Percentiles rank a stretch among this genome's conserved stretches.
These are phyloP conservation scores for Vigna mungo DNA, from an alignment of 306 rosid genomes.

Conservation along the genomic window DNA sequence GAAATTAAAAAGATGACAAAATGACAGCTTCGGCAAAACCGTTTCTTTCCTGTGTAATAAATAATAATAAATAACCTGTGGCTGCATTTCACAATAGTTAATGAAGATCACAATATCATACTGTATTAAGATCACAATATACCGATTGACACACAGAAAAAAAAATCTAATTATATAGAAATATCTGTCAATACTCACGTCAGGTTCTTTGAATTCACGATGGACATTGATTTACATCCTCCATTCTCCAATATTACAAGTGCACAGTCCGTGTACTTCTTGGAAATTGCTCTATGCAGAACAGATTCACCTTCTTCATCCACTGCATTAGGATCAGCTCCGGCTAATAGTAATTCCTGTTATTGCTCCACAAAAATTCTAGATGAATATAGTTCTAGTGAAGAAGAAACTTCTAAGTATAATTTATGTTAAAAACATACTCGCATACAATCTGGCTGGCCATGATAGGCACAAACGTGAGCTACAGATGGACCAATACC, in stretches of 20 bases:
- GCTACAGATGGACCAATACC: conserved; percentile 97
- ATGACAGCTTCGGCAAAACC: conserved; percentile 30
- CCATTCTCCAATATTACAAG: conserved; percentile 93
- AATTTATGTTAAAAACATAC: conserved; percentile 64
- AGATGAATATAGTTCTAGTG: conserved; percentile 36
- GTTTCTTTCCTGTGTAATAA: conserved; percentile 23
- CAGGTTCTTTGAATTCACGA: conserved; percentile 76
- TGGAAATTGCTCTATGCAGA: conserved; percentile 89
- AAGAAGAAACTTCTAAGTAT: conserved; percentile 41
- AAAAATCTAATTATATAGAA: conserved; percentile 20
- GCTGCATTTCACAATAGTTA: conserved; percentile 35
- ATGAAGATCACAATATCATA: conserved; percentile 22
- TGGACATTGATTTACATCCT: conserved; percentile 91
- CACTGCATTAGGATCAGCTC: conserved; percentile 95
- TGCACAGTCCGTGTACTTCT: conserved; percentile 96
- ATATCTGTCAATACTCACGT: conserved; percentile 68
- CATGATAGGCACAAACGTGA: conserved; percentile 97
- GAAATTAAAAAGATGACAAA: conserved; percentile 1
- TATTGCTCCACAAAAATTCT: conserved; percentile 41
- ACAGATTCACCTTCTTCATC: conserved; percentile 99
- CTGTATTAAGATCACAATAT: too few species aligned
- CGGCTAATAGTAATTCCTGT: conserved; percentile 93
- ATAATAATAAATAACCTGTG: conserved; percentile 18
- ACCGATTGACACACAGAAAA: conserved; percentile 27
- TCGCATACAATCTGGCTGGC: conserved; percentile 99